These are phyloP conservation scores for Cercospora brassicicola DNA, from an alignment of 2,329 filamentous ascomycete genomes.

Conservation along the genomic window DNA sequence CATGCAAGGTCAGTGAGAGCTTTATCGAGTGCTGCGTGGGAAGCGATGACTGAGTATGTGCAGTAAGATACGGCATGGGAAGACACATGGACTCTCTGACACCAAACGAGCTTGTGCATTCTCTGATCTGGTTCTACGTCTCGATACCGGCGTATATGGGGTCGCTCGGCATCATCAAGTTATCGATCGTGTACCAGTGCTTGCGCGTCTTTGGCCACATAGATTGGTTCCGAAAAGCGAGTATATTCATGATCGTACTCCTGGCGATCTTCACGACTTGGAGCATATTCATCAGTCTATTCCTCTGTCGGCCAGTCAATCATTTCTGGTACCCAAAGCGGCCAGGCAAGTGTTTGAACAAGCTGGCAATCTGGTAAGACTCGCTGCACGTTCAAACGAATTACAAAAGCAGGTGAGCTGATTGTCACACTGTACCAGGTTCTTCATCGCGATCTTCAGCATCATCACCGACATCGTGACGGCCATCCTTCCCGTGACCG, in stretches of 20 bases:
- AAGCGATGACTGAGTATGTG: neutral
- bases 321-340: conserved; percentile 31
- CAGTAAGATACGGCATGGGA: conserved; percentile 27
- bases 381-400: neutral
- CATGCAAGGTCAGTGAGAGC: conserved; percentile 3
- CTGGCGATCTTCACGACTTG: conserved; percentile 16
- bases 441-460: conserved; percentile 35
- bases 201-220: conserved; percentile 28
- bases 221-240: conserved; percentile 18
- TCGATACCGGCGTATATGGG: conserved; percentile 22
- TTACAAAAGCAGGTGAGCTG: neutral
- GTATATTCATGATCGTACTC: neutral
- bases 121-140: conserved; percentile 22
- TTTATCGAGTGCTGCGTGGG: neutral
- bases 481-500: conserved; percentile 37
- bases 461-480: conserved; percentile 38
- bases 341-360: conserved; percentile 30
- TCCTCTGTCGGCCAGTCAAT: conserved; percentile 12
- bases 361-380: conserved; percentile 30
- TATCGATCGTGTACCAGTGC: conserved; percentile 24
- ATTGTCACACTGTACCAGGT: conserved; percentile 13
- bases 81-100: conserved; percentile 21
- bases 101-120: conserved; percentile 10
- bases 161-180: conserved; percentile 24
- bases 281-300: conserved; percentile 8